A percentile compares a stretch with the other conserved stretches of the same genome.
Evolutionary conservation across 495 filamentous ascomycete genomes (phyloP).

Genomic region (Podospora pseudoanserina): DNA sequence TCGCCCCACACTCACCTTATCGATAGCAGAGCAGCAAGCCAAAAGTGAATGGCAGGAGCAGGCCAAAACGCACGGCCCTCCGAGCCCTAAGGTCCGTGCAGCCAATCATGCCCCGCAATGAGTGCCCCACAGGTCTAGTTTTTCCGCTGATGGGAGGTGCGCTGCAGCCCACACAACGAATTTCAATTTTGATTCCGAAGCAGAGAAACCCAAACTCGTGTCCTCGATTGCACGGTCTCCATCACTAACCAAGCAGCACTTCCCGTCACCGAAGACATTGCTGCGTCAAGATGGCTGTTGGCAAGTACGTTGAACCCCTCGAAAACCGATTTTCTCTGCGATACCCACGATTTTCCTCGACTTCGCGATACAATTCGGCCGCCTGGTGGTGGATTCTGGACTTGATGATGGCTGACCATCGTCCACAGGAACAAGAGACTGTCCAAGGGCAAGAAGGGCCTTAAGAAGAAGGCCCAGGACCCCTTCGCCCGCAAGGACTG

Average conservation of each 20-base stretch:
- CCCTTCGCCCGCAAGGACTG: constrained; percentile 98
- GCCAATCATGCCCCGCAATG: constrained; percentile 21
- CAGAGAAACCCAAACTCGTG: constrained; percentile 35
- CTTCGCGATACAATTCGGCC: constrained; percentile 7
- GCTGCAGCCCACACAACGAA: constrained; percentile 34
- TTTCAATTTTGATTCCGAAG: constrained; percentile 32
- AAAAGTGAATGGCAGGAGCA: neutral
- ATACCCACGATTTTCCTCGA: constrained; percentile 12
- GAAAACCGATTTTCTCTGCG: constrained; percentile 15
- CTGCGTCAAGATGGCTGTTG: constrained; percentile 80
- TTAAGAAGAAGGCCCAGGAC: constrained; percentile 98
- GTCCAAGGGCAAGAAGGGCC: constrained; percentile 99
- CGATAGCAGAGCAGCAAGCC: neutral
- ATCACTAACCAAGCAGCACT: constrained; percentile 37
- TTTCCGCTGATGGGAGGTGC: constrained; percentile 28
- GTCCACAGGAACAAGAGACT: constrained; percentile 94
- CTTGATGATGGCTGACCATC: constrained; percentile 36
- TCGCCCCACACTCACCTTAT: neutral
- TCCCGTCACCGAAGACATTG: constrained; percentile 22
- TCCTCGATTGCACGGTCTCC: constrained; percentile 35
- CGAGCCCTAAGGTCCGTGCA: constrained; percentile 34
- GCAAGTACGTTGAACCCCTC: constrained; percentile 63
- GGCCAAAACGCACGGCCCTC: constrained; percentile 18
- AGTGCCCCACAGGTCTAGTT: constrained; percentile 32
- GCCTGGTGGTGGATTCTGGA: constrained; percentile 19